Evolutionary conservation across 2,329 filamentous ascomycete genomes (phyloP), one percentile per base, ranked within the genome.

Genomic region (Trichoderma breve): DNA sequence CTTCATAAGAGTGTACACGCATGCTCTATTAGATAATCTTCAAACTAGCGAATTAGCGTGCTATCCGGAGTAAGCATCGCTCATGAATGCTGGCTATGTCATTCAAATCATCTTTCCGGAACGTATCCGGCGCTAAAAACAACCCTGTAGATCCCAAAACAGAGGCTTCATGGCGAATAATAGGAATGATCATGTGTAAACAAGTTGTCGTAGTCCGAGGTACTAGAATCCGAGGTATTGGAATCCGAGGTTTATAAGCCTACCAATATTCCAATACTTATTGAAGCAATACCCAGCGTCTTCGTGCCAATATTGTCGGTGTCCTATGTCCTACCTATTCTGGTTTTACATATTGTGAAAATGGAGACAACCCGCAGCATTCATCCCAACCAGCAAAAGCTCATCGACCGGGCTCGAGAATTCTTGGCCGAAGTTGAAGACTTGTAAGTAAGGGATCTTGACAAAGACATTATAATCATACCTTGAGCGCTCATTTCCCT

Each of bases 361-460:
- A 64, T 64, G 61, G 57, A 32, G 14, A 24, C 57, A 47, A n/a
- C 36, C 8, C 36, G 24, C 18, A 26, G 24, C 15, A 6, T 64
- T 14, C 61, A 64, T 47, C 61, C 61, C 4, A 64, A 64, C 26
- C 61, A 64, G 24, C 61, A 64, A n/a, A 47, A 47, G 11, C 36
- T 64, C 61, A 64, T 64, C 7, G 61, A 47, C 28, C 61, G 61
- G 24, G 61, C 61, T 12, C 36, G 36, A 64, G 36, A 64, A 21
- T 47, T 64, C 24, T 30, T 64, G 26, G 34, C 36, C 28, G 61
- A 64, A 64, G 61, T 64, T 43, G 61, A 64, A 47, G 61, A 64
- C 24, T 47, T 64, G 61, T 63, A 28, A 47, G 61, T 30, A 30
- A 11, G 24, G 3, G 24, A 51, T 6, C n/a, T 24, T 12, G 14